These are phyloP conservation scores for Podospora didyma DNA, from an alignment of 495 filamentous ascomycete species.

Conservation along the genomic window DNA sequence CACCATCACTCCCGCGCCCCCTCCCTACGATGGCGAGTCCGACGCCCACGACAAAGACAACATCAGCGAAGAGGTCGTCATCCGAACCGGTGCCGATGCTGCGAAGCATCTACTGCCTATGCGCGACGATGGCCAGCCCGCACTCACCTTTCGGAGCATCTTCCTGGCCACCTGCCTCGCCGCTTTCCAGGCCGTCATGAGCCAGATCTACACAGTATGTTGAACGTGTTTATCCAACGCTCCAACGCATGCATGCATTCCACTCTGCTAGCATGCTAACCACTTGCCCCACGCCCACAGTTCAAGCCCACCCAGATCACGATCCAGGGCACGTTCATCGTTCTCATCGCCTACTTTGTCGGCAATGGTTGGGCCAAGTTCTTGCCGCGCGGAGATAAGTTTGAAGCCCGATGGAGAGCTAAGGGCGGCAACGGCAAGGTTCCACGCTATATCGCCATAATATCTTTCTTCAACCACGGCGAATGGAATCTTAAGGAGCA, in stretches of 20 bases:
- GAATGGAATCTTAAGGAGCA: slow-evolving; percentile 45
- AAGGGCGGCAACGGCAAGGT: slow-evolving; percentile 7
- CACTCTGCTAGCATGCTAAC: too few relatives aligned
- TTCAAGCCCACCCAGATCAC: slow-evolving; percentile 20
- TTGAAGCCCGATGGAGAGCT: slow-evolving; percentile 19
- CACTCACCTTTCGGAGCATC: slow-evolving; percentile 44
- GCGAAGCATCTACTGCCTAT: slow-evolving; percentile 33
- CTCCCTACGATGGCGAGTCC: slow-evolving; percentile 2
- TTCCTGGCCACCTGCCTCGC: slow-evolving; percentile 41
- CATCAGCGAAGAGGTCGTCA: slow-evolving; percentile 26
- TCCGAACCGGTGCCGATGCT: slow-evolving; percentile 22
- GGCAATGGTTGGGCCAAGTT: slow-evolving; percentile 36
- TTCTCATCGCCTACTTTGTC: slow-evolving; percentile 36
- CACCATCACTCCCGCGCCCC: slow-evolving; percentile 1
- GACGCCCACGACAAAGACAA: slow-evolving; percentile 28
- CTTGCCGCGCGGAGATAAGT: slow-evolving; percentile 37
- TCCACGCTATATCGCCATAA: slow-evolving; percentile 19
- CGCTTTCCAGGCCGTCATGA: slow-evolving; percentile 47
- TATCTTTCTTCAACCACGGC: slow-evolving; percentile 34
- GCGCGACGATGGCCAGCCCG: slow-evolving; percentile 41
- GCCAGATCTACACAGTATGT: slow-evolving; percentile 40
- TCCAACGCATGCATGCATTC: too few relatives aligned
- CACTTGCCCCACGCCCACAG: neutral
- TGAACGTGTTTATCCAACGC: neutral
- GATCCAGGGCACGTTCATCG: slow-evolving; percentile 19